Evolutionary conservation across 2,329 filamentous ascomycete species (phyloP).

Genomic region (Trichoderma polysporum): DNA sequence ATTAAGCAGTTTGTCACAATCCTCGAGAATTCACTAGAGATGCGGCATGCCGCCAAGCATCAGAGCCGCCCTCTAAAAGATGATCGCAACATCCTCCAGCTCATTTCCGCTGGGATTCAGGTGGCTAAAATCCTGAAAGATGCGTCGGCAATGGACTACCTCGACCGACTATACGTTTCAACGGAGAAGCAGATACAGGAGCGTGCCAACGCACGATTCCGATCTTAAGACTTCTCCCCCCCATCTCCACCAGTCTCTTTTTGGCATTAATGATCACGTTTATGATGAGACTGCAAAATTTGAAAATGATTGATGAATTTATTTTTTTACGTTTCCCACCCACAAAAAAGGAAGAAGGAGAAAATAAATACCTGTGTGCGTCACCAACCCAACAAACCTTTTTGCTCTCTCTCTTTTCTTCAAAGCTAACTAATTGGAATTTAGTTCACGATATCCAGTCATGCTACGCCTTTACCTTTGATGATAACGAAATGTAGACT

Average conservation of each 20-base stretch:
- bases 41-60: slow-evolving; percentile 81
- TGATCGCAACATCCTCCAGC: slow-evolving; percentile 82
- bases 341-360: background rate
- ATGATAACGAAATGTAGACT: slow-evolving; percentile 2
- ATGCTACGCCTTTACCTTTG: background rate
- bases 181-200: slow-evolving; percentile 79
- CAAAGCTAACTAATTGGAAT: background rate
- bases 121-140: slow-evolving; percentile 87
- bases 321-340: slow-evolving; percentile 3
- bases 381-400: background rate
- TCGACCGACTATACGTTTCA: slow-evolving; percentile 77
- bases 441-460: background rate
- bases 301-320: slow-evolving; percentile 18
- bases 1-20: slow-evolving; percentile 91
- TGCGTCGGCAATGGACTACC: slow-evolving; percentile 76
- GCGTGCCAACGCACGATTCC: slow-evolving; percentile 45
- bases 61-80: slow-evolving; percentile 82
- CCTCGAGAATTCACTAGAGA: slow-evolving; percentile 83
- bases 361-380: slow-evolving; percentile 11
- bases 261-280: slow-evolving; percentile 27
- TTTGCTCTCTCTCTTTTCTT: background rate
- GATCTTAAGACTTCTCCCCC: slow-evolving; percentile 29
- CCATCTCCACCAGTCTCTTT: slow-evolving; percentile 11
- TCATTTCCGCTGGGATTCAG: slow-evolving; percentile 83
- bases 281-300: slow-evolving; percentile 21